Evolutionary conservation across 441 rosid genomes (phyloP).

Genomic region (Adansonia madagascariensis): DNA sequence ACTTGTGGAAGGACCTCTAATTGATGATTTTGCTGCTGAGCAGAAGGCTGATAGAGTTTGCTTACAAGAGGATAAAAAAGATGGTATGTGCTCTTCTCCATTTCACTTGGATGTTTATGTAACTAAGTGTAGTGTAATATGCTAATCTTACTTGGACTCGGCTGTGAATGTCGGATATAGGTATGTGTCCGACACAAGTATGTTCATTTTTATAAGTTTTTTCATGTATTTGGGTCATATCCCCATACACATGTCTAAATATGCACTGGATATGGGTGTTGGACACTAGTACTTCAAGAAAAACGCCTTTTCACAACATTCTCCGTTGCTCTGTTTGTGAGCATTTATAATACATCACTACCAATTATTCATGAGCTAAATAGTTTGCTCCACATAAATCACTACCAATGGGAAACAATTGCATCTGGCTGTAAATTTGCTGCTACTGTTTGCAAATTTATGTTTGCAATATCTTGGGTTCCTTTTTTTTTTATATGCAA

Average conservation of each 20-base stretch:
- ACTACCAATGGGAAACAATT: not conserved
- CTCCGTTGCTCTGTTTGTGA: too few relatives aligned
- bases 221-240: too few relatives aligned
- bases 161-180: too few relatives aligned
- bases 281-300: too few relatives aligned
- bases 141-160: not conserved
- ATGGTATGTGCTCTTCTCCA: conserved; percentile 33
- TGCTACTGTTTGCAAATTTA: not conserved
- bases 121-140: conserved; percentile 8
- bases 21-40: conserved; percentile 31
- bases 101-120: conserved; percentile 17
- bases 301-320: not conserved
- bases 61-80: conserved; percentile 28
- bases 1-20: conserved; percentile 40
- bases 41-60: conserved; percentile 23
- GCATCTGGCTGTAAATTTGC: conserved; percentile 1
- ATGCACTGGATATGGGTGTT: too few relatives aligned
- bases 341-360: not conserved
- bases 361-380: not conserved
- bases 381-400: not conserved
- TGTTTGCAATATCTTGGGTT: not conserved
- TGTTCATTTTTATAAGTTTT: too few relatives aligned
- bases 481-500: not conserved
- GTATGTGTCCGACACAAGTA: too few relatives aligned
- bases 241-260: too few relatives aligned